A percentile compares a stretch with the other conserved stretches of the same genome.
phyloP scores from a whole-genome alignment of 2,329 filamentous ascomycete genomes.

The Sphaceloma murrayae region DNA sequence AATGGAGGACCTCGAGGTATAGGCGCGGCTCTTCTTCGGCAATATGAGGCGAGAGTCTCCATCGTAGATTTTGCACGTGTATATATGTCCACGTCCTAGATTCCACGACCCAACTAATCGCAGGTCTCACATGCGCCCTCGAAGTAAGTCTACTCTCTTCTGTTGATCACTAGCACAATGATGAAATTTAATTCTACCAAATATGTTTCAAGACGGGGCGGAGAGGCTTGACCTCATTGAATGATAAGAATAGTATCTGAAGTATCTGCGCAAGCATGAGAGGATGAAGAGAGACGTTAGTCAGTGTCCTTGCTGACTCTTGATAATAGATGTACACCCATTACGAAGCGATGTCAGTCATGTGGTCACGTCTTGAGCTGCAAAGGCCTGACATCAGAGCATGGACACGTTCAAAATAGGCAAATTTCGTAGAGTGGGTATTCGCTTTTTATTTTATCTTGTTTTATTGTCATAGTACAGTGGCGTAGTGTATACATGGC shows the following conservation, averaged over 20 bases:
- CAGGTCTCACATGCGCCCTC: no score
- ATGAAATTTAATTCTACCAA: constrained; percentile 18
- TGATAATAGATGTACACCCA: background rate
- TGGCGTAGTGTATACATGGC: constrained; percentile 12
- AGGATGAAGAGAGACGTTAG: no score
- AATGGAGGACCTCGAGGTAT: no score
- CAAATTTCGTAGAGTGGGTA: constrained; percentile 7
- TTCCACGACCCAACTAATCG: no score
- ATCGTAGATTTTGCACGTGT: no score
- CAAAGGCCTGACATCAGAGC: no score
- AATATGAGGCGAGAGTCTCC: no score
- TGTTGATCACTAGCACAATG: background rate
- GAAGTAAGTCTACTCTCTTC: constrained; percentile 3
- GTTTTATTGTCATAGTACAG: constrained; percentile 6
- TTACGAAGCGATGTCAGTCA: background rate
- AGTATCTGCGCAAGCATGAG: no score
- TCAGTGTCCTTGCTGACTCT: background rate
- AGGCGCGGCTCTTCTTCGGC: no score
- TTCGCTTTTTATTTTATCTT: constrained; percentile 13
- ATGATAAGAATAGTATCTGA: constrained; percentile 17
- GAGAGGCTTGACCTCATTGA: constrained; percentile 17
- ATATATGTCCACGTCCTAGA: no score
- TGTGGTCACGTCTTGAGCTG: no score
- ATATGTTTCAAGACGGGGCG: constrained; percentile 22
- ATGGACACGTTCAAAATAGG: background rate